A percentile compares a stretch with the other conserved stretches of the same genome.
Conservation (phyloP, 2,329 filamentous ascomycete genomes). For the Lecanicillium sp. region DNA sequence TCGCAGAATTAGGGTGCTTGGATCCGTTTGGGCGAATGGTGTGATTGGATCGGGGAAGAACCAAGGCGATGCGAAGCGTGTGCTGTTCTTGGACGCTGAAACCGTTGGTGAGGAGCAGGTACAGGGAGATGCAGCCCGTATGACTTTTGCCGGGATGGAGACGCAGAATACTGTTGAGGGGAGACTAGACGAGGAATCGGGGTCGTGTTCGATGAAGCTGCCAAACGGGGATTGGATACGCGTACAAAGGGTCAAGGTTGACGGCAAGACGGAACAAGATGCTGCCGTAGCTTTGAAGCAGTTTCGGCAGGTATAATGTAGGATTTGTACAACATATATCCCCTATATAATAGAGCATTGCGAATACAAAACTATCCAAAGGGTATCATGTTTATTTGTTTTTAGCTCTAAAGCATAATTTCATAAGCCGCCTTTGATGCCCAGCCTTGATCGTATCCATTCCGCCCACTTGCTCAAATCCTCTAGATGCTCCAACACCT, state of each 20-base stretch:
- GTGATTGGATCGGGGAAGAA: slow-evolving; percentile 12
- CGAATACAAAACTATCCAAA: no score
- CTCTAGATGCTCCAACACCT: slow-evolving; percentile 39
- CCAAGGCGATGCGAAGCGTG: slow-evolving; percentile 20
- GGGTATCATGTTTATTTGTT: no score
- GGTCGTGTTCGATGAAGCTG: slow-evolving; percentile 15
- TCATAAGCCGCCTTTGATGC: slow-evolving; percentile 11
- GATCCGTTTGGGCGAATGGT: slow-evolving; percentile 53
- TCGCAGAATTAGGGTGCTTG: slow-evolving; percentile 51
- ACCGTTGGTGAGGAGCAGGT: slow-evolving; percentile 11
- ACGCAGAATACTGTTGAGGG: slow-evolving; percentile 6
- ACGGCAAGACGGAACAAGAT: slow-evolving; percentile 20
- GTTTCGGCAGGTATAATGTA: slow-evolving; percentile 7
- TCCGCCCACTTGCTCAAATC: slow-evolving; percentile 46
- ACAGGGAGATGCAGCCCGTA: neutral
- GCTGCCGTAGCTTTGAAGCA: slow-evolving; percentile 17
- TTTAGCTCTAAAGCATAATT: neutral
- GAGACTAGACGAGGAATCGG: slow-evolving; percentile 11
- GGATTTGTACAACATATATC: no score
- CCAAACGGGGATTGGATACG: slow-evolving; percentile 14
- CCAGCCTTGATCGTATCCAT: slow-evolving; percentile 36
- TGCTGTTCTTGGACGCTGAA: slow-evolving; percentile 30
- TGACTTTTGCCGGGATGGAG: neutral
- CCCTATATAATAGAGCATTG: no score
- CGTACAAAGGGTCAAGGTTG: slow-evolving; percentile 23